Conservation (phyloP, 352 stramenopile species). For the Globisporangium ultimum region DNA sequence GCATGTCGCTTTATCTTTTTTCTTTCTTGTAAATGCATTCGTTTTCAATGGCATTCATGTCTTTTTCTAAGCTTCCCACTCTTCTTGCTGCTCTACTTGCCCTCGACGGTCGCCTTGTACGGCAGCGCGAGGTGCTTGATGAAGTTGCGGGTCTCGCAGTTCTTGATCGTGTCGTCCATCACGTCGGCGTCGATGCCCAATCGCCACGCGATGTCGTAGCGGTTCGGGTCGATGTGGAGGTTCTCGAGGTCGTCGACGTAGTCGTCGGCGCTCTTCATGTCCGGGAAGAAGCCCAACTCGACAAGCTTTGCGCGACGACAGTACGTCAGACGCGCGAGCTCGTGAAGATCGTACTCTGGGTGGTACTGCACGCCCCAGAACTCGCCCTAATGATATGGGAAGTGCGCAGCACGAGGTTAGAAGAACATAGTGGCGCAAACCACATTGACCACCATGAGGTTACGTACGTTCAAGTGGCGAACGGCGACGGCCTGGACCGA, state of each 20-base stretch:
- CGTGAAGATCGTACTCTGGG: constrained; percentile 80
- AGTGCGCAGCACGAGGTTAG: constrained; percentile 2
- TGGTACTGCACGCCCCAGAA: constrained; percentile 87
- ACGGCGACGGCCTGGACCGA: constrained; percentile 71
- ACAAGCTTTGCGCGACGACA: constrained; percentile 66
- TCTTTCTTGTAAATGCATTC: constrained; percentile 5
- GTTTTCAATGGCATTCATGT: neutral
- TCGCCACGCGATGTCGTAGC: constrained; percentile 78
- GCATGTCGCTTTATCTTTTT: constrained; percentile 5
- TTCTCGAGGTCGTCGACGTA: constrained; percentile 77
- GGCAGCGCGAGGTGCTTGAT: constrained; percentile 81
- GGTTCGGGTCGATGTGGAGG: constrained; percentile 61
- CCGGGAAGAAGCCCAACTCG: constrained; percentile 63
- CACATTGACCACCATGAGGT: neutral
- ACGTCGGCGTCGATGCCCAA: constrained; percentile 76
- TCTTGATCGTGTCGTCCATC: constrained; percentile 72
- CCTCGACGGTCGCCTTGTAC: constrained; percentile 49
- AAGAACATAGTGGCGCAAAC: neutral
- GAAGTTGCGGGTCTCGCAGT: constrained; percentile 83
- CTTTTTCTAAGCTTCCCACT: neutral
- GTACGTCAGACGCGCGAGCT: constrained; percentile 72
- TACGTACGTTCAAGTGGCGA: constrained; percentile 50
- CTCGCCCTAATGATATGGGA: constrained; percentile 32
- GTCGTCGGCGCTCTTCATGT: constrained; percentile 64
- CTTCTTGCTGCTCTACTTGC: constrained; percentile 4